Percentiles rank a stretch among this genome's conserved stretches.
Evolutionary conservation across 805 yeast species (phyloP).

Genomic region (Starmerella stellata): DNA sequence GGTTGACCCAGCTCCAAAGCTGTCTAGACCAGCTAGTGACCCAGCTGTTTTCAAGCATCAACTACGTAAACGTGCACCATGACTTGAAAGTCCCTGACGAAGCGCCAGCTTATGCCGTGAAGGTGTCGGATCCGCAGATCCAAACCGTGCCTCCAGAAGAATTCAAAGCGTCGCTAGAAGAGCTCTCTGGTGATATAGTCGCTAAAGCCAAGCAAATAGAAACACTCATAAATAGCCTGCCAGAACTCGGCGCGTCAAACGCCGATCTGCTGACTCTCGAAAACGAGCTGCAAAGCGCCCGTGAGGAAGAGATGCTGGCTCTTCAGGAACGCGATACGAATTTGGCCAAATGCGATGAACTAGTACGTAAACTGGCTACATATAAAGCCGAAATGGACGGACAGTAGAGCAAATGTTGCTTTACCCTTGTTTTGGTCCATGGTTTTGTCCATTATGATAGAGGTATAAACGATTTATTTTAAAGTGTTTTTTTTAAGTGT

Average conservation of each 20-base stretch:
- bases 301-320: slow-evolving; percentile 37
- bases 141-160: slow-evolving; percentile 16
- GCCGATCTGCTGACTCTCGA: slow-evolving; percentile 48
- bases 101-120: slow-evolving; percentile 28
- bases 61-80: slow-evolving; percentile 47
- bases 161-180: slow-evolving; percentile 35
- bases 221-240: slow-evolving; percentile 69
- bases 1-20: slow-evolving; percentile 75
- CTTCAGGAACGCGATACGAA: slow-evolving; percentile 47
- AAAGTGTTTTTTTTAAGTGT: too few relatives aligned
- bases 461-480: too few relatives aligned
- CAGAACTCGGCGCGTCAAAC: slow-evolving; percentile 79
- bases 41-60: slow-evolving; percentile 24
- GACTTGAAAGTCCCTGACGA: slow-evolving; percentile 32
- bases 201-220: slow-evolving; percentile 73
- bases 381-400: slow-evolving; percentile 26
- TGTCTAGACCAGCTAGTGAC: slow-evolving; percentile 49
- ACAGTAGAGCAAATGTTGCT: not conserved
- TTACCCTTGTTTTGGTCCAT: too few relatives aligned
- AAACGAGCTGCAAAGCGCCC: slow-evolving; percentile 41
- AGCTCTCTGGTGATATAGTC: slow-evolving; percentile 68
- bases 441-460: too few relatives aligned
- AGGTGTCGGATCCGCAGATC: slow-evolving; percentile 40
- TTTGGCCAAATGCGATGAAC: slow-evolving; percentile 40
- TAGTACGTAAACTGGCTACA: slow-evolving; percentile 42